These are phyloP conservation scores for Primulina eburnea DNA, from an alignment of 257 asterid species.

Conservation along the genomic window DNA sequence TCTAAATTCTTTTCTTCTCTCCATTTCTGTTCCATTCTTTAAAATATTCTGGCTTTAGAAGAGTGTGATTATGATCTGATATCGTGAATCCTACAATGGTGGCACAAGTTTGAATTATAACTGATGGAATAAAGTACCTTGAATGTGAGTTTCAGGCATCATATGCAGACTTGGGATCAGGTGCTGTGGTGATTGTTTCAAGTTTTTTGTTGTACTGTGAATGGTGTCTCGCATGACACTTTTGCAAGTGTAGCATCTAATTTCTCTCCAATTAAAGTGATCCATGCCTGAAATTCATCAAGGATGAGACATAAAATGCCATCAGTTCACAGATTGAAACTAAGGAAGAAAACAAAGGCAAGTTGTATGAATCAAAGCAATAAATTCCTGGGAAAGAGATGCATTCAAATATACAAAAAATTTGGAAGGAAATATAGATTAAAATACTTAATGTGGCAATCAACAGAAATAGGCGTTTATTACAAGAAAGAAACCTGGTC, in stretches of 20 bases:
- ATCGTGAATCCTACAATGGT: neutral
- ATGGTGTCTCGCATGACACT: conserved; percentile 27
- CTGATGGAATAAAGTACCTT: conserved; percentile 21
- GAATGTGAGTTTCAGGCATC: conserved; percentile 24
- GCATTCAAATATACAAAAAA: neutral
- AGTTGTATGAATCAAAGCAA: neutral
- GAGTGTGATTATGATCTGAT: neutral
- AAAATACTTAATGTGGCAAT: conserved; percentile 4
- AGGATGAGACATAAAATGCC: conserved; percentile 5
- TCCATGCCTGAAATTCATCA: conserved; percentile 71
- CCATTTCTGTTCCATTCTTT: neutral
- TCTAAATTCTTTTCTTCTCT: neutral
- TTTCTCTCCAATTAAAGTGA: conserved; percentile 77
- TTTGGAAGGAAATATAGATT: neutral
- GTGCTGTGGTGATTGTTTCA: conserved; percentile 18
- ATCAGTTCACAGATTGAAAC: neutral
- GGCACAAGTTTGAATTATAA: neutral
- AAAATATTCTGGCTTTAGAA: neutral
- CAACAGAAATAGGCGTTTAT: neutral
- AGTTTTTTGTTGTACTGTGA: conserved; percentile 27
- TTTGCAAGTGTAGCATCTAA: conserved; percentile 72
- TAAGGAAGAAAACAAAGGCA: neutral
- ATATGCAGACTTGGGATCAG: conserved; percentile 2
- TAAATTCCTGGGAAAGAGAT: conserved; percentile 17
- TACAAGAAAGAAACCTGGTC: conserved; percentile 61